Evolutionary conservation across 176 grass and related monocot genomes (phyloP), one percentile per base, ranked within the genome.

Genomic region (Calamus simplicifolius): DNA sequence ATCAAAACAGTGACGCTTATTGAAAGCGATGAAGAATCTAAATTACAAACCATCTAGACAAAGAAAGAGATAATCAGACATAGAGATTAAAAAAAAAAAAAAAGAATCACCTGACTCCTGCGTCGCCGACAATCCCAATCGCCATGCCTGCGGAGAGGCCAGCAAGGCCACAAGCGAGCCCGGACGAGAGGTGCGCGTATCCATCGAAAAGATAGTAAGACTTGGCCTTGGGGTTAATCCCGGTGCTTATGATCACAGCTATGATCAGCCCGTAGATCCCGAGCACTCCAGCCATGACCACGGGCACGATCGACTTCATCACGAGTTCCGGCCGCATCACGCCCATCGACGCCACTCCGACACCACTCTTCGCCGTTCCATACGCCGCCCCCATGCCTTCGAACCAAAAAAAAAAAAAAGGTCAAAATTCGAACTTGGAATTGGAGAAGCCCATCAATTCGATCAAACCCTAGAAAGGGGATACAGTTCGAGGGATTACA

Each of bases 271-370:
- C 63, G 13, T 66, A 66, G 49, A 66, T 66, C 25, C 63, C 63
- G 21, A 52, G 49, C 19, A 66, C 63, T 52, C 62, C 63, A 10
- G 63, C 63, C 63, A 65, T 65, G 49, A 66, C 63, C 4, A 66
- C 63, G 49, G 63, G 63, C 23, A 52, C 62, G 14, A 66, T 66
- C 63, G 63, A 66, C 49, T 65, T 66, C 63, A 66, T 66, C 25
- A 66, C 63, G 48, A 66, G 63, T 49, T 66, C 63, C 63, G 63
- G 63, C 18, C 63, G 63, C 63, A 66, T 66, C 63, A 66, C 63
- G 13, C 63, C 63, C 63, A 66, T 66, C 14, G 63, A 52, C 10
- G 63, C 63, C 5, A 66, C 63, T 13, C 62, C 63, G 49, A 66
- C 63, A 6, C 63, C 63, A 8, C 63, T 66, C 49, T 66, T 66